Conservation (phyloP, 495 filamentous ascomycete genomes). For the Aspergillus hancockii region DNA sequence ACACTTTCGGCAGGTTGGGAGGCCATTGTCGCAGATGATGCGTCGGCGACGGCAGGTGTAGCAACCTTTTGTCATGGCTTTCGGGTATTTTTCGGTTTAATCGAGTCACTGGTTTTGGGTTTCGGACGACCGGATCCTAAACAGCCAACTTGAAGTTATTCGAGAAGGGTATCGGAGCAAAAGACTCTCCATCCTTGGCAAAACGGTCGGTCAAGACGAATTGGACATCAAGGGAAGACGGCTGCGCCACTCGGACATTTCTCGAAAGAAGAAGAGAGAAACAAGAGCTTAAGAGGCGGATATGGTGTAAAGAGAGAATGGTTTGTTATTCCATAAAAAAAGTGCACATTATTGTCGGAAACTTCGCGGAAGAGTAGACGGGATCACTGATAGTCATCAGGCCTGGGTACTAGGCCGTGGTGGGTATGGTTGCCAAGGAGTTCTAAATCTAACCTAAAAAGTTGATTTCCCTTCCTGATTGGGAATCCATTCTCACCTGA, state of each 20-base stretch:
- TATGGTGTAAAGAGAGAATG: background rate
- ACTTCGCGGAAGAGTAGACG: background rate
- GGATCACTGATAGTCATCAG: background rate
- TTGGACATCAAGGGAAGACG: background rate
- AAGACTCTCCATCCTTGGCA: slow-evolving; percentile 24
- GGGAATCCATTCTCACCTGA: background rate
- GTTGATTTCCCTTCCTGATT: background rate
- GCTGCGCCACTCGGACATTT: background rate
- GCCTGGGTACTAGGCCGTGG: background rate
- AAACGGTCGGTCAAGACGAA: slow-evolving; percentile 4
- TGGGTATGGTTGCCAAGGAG: background rate
- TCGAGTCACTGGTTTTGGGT: slow-evolving; percentile 8
- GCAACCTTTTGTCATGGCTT: slow-evolving; percentile 48
- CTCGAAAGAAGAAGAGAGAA: background rate
- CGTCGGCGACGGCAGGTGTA: slow-evolving; percentile 53
- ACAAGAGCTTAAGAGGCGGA: background rate
- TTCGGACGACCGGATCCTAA: slow-evolving; percentile 3
- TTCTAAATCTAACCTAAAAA: too few relatives aligned
- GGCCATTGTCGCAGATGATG: slow-evolving; percentile 61
- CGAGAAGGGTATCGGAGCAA: slow-evolving; percentile 19
- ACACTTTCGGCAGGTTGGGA: slow-evolving; percentile 64
- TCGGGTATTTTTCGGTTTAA: background rate
- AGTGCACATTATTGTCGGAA: background rate
- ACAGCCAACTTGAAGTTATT: slow-evolving; percentile 14
- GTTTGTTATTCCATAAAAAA: background rate